phyloP scores from a whole-genome alignment of 345 rosid genomes.

The Arabis hirsuta region DNA sequence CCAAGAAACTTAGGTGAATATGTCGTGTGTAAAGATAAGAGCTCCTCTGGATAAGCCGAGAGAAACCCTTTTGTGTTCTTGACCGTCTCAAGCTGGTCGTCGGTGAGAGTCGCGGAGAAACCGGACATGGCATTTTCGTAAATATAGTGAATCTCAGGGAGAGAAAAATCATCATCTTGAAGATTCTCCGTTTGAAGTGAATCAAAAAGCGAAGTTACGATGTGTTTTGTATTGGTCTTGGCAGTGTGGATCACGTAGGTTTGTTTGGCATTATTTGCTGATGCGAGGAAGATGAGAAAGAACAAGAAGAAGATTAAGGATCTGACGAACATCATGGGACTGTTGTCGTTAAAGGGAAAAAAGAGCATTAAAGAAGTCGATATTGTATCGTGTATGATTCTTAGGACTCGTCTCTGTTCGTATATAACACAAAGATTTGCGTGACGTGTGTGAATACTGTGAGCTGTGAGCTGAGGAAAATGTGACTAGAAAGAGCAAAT shows the following conservation, averaged over 20 bases:
- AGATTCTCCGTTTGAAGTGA: conserved; percentile 40
- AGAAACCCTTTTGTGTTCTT: conserved; percentile 57
- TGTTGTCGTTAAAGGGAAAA: conserved; percentile 23
- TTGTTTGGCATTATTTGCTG: conserved; percentile 45
- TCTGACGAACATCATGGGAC: conserved; percentile 44
- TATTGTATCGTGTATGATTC: conserved; percentile 22
- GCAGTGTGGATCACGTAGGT: conserved; percentile 70
- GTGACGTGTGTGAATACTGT: conserved; percentile 45
- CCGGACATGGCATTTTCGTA: conserved; percentile 66
- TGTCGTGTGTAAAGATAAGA: conserved; percentile 68
- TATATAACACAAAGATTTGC: conserved; percentile 29
- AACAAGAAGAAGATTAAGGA: conserved; percentile 28
- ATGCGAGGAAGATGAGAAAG: conserved; percentile 33
- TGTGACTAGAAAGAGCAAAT: conserved; percentile 35
- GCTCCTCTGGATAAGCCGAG: conserved; percentile 63
- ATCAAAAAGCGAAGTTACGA: conserved; percentile 39
- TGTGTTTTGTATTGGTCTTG: conserved; percentile 47
- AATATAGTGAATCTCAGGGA: conserved; percentile 58
- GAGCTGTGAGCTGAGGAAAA: conserved; percentile 44
- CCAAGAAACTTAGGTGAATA: conserved; percentile 68
- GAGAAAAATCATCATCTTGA: conserved; percentile 30
- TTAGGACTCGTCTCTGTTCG: conserved; percentile 3
- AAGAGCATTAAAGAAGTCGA: conserved; percentile 31
- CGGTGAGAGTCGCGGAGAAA: conserved; percentile 67
- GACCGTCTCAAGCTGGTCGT: conserved; percentile 52